Conservation (phyloP, 257 asterid genomes). For the Solanum appendiculatum region DNA sequence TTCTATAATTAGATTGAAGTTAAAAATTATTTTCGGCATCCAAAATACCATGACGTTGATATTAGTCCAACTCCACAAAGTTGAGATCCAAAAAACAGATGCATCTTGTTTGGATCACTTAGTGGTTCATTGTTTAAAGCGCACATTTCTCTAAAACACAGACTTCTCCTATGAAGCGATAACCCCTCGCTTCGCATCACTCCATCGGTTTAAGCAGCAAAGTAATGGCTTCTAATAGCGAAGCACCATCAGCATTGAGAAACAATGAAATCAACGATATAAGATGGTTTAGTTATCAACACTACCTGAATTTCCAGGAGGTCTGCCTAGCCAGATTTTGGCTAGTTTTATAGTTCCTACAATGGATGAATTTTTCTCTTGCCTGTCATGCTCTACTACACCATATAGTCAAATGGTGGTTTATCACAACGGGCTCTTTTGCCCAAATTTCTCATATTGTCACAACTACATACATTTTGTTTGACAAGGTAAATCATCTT, state of each 20-base stretch:
- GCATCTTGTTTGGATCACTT: not conserved
- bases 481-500: no score
- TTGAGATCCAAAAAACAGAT: not conserved
- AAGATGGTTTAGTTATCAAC: not conserved
- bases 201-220: not conserved
- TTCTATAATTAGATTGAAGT: not conserved
- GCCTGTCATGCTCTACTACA: no score
- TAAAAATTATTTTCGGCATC: not conserved
- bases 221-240: not conserved
- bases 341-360: not conserved
- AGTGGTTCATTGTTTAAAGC: not conserved
- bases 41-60: not conserved
- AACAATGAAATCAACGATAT: not conserved
- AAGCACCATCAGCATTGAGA: not conserved
- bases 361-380: not conserved
- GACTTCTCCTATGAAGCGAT: not conserved
- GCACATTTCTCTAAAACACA: not conserved
- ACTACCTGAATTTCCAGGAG: not conserved
- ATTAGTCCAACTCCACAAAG: not conserved
- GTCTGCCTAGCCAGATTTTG: not conserved
- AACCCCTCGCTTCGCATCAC: not conserved
- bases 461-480: no score
- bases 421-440: no score
- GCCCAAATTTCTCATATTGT: no score
- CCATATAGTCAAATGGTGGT: no score